A percentile compares a stretch with the other conserved stretches of the same genome.
These are phyloP conservation scores for Lachancea nothofagi DNA, from an alignment of 805 yeast species.

Conservation along the genomic window DNA sequence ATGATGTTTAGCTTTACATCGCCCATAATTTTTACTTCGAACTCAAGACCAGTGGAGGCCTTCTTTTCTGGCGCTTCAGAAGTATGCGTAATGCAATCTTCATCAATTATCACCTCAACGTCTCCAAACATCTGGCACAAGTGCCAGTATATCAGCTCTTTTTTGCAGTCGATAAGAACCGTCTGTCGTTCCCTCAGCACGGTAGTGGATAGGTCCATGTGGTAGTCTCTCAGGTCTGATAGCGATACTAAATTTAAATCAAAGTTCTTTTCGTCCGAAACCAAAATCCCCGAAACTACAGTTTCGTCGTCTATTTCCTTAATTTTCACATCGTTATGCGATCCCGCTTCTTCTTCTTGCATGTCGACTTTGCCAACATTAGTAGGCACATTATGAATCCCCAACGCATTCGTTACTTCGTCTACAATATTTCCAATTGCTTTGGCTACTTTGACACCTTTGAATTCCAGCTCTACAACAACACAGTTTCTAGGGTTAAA, in stretches of 20 bases:
- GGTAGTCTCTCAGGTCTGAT: conserved; percentile 80
- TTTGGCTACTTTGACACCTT: conserved; percentile 79
- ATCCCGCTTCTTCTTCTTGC: neutral
- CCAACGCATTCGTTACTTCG: conserved; percentile 26
- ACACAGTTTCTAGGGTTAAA: conserved; percentile 92
- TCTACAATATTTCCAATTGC: conserved; percentile 57
- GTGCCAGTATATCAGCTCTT: conserved; percentile 81
- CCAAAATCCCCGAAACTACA: conserved; percentile 73
- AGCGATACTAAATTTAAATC: conserved; percentile 77
- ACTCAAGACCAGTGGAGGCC: conserved; percentile 24
- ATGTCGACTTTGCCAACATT: conserved; percentile 1
- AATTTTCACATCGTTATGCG: conserved; percentile 37
- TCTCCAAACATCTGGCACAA: conserved; percentile 92
- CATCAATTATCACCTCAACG: conserved; percentile 58
- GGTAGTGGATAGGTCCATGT: conserved; percentile 77
- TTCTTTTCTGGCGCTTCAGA: conserved; percentile 2
- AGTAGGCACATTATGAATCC: neutral
- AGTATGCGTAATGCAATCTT: conserved; percentile 32
- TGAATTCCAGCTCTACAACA: conserved; percentile 66
- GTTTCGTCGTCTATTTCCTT: conserved; percentile 41
- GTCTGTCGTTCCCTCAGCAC: conserved; percentile 77
- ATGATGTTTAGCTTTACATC: conserved; percentile 48
- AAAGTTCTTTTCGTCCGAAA: conserved; percentile 72
- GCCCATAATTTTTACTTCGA: conserved; percentile 57
- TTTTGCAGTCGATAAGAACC: conserved; percentile 71